A percentile compares a stretch with the other conserved stretches of the same genome.
Evolutionary conservation across 2,329 filamentous ascomycete genomes (phyloP).

Genomic region (Aquanectria penicillioides): DNA sequence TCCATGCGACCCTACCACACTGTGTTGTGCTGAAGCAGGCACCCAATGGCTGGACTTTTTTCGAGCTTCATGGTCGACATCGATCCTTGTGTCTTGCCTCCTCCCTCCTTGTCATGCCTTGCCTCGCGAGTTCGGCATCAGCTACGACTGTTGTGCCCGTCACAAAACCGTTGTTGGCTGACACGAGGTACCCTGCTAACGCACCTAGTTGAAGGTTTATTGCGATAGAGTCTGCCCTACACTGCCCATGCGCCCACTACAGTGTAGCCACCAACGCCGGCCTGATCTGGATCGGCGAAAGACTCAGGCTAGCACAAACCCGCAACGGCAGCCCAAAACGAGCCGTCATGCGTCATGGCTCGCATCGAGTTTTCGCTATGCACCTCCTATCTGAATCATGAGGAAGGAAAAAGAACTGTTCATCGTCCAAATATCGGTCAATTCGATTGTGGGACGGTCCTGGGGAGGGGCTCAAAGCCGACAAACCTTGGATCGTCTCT

Average conservation of each 20-base stretch:
- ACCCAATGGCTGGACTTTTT: no score
- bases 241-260: background rate
- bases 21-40: constrained; percentile 4
- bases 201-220: constrained; percentile 6
- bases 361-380: background rate
- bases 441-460: background rate
- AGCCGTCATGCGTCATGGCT: constrained; percentile 7
- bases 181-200: background rate
- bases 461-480: background rate
- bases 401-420: background rate
- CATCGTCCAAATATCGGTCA: background rate
- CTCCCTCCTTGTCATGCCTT: no score
- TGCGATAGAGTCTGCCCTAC: background rate
- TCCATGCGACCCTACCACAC: constrained; percentile 8
- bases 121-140: constrained; percentile 1
- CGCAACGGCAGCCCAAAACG: background rate
- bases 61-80: no score
- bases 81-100: no score
- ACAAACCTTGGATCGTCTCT: background rate
- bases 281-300: background rate
- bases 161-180: constrained; percentile 10
- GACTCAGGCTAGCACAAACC: constrained; percentile 5
- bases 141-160: no score
- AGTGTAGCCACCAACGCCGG: background rate
- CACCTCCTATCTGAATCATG: background rate